Evolutionary conservation across 257 asterid genomes (phyloP).

Genomic region (Paraleonurus japonicus): DNA sequence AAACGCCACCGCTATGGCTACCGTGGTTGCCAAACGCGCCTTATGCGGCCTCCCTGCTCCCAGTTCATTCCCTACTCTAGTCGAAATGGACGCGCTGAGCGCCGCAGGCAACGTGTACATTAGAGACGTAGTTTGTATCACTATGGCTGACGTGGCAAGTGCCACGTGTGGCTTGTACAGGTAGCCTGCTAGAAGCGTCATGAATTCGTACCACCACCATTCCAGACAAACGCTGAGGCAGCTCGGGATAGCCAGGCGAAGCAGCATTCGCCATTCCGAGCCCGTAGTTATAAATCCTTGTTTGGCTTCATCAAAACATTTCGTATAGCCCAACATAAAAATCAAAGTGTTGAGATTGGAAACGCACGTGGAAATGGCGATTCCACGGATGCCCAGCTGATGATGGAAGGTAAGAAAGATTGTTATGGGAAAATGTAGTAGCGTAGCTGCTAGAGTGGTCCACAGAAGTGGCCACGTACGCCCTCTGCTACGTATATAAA

Average conservation of each 20-base stretch:
- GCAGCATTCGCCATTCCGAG: constrained; percentile 72
- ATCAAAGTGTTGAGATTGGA: constrained; percentile 59
- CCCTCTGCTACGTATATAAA: constrained; percentile 80
- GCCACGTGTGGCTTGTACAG: constrained; percentile 74
- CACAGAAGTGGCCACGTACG: constrained; percentile 87
- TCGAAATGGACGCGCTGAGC: constrained; percentile 75
- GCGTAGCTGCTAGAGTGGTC: constrained; percentile 61
- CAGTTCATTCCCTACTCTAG: constrained; percentile 86
- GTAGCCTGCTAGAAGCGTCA: constrained; percentile 87
- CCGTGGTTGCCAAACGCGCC: constrained; percentile 73
- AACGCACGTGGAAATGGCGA: constrained; percentile 63
- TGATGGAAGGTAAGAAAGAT: constrained; percentile 70
- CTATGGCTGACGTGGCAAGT: constrained; percentile 86
- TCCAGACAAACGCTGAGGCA: constrained; percentile 86
- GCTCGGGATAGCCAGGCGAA: constrained; percentile 67
- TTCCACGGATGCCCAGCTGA: constrained; percentile 65
- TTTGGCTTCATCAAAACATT: constrained; percentile 33
- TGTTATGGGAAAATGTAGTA: constrained; percentile 76
- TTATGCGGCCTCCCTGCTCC: constrained; percentile 82
- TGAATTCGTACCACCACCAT: constrained; percentile 99
- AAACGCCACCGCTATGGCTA: constrained; percentile 68
- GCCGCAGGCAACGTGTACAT: constrained; percentile 96
- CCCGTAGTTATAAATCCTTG: constrained; percentile 33
- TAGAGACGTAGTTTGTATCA: constrained; percentile 92
- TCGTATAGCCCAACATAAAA: constrained; percentile 52